These are phyloP conservation scores for Cicer bijugum DNA, from an alignment of 306 rosid genomes.

Conservation along the genomic window DNA sequence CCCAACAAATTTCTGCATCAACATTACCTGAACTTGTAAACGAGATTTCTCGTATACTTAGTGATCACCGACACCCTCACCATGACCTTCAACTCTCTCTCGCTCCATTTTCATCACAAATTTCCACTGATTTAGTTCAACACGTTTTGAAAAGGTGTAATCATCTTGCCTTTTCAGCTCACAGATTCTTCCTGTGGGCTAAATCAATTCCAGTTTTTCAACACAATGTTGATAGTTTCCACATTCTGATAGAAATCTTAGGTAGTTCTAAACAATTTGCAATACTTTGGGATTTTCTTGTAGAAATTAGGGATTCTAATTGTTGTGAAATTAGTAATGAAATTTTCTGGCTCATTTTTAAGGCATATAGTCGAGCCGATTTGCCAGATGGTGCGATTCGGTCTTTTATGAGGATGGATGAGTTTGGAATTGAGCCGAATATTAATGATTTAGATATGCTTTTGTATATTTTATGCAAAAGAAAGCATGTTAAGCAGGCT, in stretches of 20 bases:
- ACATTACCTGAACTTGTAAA: constrained; percentile 63
- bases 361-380: constrained; percentile 69
- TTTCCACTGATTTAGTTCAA: constrained; percentile 71
- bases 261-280: constrained; percentile 80
- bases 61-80: constrained; percentile 79
- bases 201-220: constrained; percentile 67
- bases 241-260: constrained; percentile 72
- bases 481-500: constrained; percentile 72
- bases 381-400: constrained; percentile 80
- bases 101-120: constrained; percentile 57
- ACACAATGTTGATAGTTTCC: constrained; percentile 68
- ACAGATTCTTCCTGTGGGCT: constrained; percentile 95
- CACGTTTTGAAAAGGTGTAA: constrained; percentile 87
- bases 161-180: constrained; percentile 76
- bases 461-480: constrained; percentile 64
- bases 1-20: constrained; percentile 36
- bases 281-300: constrained; percentile 84
- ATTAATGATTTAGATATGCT: constrained; percentile 75
- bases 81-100: constrained; percentile 75
- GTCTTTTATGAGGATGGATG: constrained; percentile 76
- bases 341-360: constrained; percentile 76
- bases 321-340: constrained; percentile 56
- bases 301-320: constrained; percentile 61
- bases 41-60: constrained; percentile 79
- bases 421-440: constrained; percentile 69